Conservation (phyloP, 2,329 filamentous ascomycete genomes). For the Aplosporella prunicola region DNA sequence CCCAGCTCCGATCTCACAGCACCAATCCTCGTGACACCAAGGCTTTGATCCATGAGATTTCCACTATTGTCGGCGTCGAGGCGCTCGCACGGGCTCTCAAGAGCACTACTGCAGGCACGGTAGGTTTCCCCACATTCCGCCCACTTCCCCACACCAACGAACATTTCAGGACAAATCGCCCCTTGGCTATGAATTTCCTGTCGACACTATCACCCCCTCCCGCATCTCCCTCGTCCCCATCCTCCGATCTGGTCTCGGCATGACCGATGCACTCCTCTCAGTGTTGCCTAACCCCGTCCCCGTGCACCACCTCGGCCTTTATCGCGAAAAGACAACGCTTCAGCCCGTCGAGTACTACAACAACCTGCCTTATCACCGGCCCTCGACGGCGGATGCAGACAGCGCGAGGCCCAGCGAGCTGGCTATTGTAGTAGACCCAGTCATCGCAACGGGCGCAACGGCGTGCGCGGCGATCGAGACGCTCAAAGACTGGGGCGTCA, state of each 20-base stretch:
- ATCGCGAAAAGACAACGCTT: slow-evolving; percentile 78
- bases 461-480: slow-evolving; percentile 84
- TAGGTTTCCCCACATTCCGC: slow-evolving; percentile 33
- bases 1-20: slow-evolving; percentile 68
- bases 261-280: slow-evolving; percentile 79
- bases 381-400: slow-evolving; percentile 30
- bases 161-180: slow-evolving; percentile 61
- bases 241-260: slow-evolving; percentile 80
- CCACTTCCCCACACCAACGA: not conserved
- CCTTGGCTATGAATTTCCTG: slow-evolving; percentile 66
- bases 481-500: slow-evolving; percentile 83
- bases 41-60: slow-evolving; percentile 74
- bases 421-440: slow-evolving; percentile 79
- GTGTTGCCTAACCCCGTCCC: slow-evolving; percentile 73
- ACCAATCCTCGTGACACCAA: slow-evolving; percentile 69
- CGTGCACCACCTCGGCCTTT: slow-evolving; percentile 89
- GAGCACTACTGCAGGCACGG: slow-evolving; percentile 51
- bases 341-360: slow-evolving; percentile 97
- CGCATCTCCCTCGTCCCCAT: slow-evolving; percentile 80
- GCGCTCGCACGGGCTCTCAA: slow-evolving; percentile 59
- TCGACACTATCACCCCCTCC: slow-evolving; percentile 51
- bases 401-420: slow-evolving; percentile 45
- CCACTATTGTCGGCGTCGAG: slow-evolving; percentile 72
- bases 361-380: slow-evolving; percentile 72
- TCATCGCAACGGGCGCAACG: slow-evolving; percentile 90